Conservation (phyloP, 176 grass and related monocot species). For the Raddia guianensis region DNA sequence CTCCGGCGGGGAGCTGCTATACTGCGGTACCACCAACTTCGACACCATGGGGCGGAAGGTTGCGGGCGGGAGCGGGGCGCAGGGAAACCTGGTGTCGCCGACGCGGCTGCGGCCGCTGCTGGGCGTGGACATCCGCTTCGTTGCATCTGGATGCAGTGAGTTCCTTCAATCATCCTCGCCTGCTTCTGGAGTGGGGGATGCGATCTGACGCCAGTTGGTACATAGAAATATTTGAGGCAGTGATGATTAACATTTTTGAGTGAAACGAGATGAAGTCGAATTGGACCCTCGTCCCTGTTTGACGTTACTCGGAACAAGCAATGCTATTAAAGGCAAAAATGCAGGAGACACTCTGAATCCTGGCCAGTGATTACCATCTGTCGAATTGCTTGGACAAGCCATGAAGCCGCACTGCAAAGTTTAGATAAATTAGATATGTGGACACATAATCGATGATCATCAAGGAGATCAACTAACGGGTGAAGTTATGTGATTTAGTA, state of each 20-base stretch:
- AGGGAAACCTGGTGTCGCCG: constrained; percentile 70
- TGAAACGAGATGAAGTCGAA: neutral
- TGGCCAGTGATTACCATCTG: neutral
- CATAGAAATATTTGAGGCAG: neutral
- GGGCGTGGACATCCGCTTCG: constrained; percentile 82
- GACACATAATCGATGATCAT: neutral
- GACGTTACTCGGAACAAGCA: neutral
- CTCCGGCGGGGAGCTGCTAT: constrained; percentile 73
- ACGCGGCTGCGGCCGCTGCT: constrained; percentile 78
- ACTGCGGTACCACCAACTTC: constrained; percentile 81
- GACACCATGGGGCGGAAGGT: constrained; percentile 70
- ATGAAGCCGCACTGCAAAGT: neutral
- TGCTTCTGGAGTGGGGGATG: neutral
- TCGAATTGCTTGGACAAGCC: neutral
- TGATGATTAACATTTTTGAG: neutral
- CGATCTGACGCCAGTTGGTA: neutral
- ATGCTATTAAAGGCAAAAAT: neutral
- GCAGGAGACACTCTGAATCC: neutral
- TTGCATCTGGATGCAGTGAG: constrained; percentile 87
- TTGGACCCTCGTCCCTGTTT: neutral
- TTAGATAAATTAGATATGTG: too few species aligned
- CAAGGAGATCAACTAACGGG: neutral
- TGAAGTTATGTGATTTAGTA: neutral
- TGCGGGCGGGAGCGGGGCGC: constrained; percentile 32
- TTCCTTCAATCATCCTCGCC: neutral